These are phyloP conservation scores for Chlamydomonas incerta DNA, from an alignment of 139 green algal genomes.

Conservation along the genomic window DNA sequence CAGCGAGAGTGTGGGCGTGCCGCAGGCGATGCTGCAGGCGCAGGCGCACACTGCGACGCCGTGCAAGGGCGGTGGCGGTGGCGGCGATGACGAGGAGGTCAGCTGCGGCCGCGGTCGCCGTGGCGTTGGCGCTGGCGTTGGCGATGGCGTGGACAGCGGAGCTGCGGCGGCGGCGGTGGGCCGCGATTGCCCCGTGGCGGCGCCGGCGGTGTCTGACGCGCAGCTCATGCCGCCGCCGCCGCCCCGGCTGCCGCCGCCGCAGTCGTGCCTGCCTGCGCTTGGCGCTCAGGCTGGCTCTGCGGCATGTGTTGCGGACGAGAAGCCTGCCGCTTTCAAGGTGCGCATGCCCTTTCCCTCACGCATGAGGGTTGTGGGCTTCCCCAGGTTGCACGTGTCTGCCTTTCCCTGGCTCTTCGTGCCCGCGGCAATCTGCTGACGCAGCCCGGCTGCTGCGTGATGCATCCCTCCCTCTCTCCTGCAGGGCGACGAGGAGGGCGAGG, in stretches of 20 bases:
- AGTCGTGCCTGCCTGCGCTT: no score
- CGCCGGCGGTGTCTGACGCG: not conserved
- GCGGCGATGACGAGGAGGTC: not conserved
- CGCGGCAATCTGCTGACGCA: no score
- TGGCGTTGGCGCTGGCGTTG: not conserved
- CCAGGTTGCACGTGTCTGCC: no score
- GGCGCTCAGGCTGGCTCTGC: no score
- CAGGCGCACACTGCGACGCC: not conserved
- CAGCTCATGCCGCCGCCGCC: constrained; percentile 27
- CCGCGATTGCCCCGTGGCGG: not conserved
- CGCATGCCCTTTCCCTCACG: no score
- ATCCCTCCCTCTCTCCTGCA: no score
- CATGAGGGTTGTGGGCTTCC: no score
- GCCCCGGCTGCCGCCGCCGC: not conserved
- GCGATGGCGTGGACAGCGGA: not conserved
- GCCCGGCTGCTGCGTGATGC: no score
- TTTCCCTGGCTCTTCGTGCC: no score
- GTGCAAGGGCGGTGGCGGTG: not conserved
- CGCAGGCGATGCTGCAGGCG: not conserved
- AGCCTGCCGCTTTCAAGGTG: no score
- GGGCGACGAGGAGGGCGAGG: no score
- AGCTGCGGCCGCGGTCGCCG: not conserved
- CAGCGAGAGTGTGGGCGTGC: constrained; percentile 1
- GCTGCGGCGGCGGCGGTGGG: not conserved
- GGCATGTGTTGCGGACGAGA: no score